Evolutionary conservation across 1,139 yeast genomes (phyloP), one percentile per base, ranked within the genome.

Genomic region (Nakaseomyces nivariensis): DNA sequence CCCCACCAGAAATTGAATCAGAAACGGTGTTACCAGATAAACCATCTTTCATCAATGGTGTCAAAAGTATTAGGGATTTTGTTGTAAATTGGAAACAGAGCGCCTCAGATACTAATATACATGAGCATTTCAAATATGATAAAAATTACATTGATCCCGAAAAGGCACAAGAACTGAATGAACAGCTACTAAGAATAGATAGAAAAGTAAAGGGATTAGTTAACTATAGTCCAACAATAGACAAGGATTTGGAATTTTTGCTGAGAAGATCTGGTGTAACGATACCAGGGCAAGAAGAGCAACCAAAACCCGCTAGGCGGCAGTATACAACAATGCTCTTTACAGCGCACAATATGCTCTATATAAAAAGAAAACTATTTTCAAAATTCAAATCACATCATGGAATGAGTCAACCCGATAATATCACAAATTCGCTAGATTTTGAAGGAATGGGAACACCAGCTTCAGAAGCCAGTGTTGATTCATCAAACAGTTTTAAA

Each of bases 401-500:
- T 9, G 13, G 11, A 6, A 8, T 41, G 17, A 37, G 42, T 36
- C 27, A 13, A 10, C 11, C 43, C 10, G 45, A 34, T 27, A 31
- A 45, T 11, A n/a, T 34, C 2, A 22, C 48, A 1, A 26, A 36
- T n/a, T 9, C 42, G 7, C 4, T 37, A 17, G 26, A 37, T 8
- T 6, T 38, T 25, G 42, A 25, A n/a, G 42, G 27, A 10, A 25
- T 38, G 1, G 22, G 8, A 5, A 38, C 42, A 4, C 42, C 42
- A 10, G 7, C 24, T 8, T 38, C 42, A 7, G 42, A 38, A 25
- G 8, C 31, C n/a, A 38, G 42, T 11, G 13, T 24, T 56, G 24
- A 52, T 29, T 41, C 44, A 5, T 52, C 32, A 24, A 46, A 24
- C 11, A 27, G 33, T 11, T 27, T 53, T 3, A 48, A 53, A 13